These are phyloP conservation scores for Sistotremastrum niveocremeum DNA, from an alignment of 768 basidiomycete genomes.

Conservation along the genomic window DNA sequence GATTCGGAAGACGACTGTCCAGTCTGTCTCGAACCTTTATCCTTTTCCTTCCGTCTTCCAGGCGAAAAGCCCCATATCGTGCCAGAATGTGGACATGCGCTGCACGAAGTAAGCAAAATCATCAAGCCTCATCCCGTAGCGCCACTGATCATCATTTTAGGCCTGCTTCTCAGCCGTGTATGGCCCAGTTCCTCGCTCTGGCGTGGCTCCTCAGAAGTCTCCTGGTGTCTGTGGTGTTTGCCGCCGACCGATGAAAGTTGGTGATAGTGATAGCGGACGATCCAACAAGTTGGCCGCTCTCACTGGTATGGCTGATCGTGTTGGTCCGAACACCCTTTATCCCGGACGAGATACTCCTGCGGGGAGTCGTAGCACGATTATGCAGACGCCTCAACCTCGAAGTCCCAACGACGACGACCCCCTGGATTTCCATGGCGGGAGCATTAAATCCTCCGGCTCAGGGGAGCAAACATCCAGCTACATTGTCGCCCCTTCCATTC, in stretches of 20 bases:
- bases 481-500: conserved; percentile 85
- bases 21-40: conserved; percentile 90
- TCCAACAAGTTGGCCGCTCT: conserved; percentile 90
- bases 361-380: conserved; percentile 22
- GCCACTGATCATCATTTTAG: conserved; percentile 24
- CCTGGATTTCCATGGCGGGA: conserved; percentile 38
- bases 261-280: conserved; percentile 74
- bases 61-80: conserved; percentile 98
- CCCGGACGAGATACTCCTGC: conserved; percentile 57
- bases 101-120: conserved; percentile 62
- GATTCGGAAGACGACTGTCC: conserved; percentile 87
- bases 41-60: conserved; percentile 81
- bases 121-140: background rate
- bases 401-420: conserved; percentile 76
- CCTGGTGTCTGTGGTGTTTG: conserved; percentile 96
- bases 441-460: conserved; percentile 29
- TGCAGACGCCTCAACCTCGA: conserved; percentile 11
- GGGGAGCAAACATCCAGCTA: conserved; percentile 41
- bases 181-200: conserved; percentile 60
- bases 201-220: conserved; percentile 47
- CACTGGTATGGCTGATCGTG: conserved; percentile 70
- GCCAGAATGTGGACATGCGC: conserved; percentile 92
- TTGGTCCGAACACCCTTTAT: conserved; percentile 30
- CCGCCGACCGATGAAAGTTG: conserved; percentile 90
- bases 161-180: conserved; percentile 97